Conservation (phyloP, 2,329 filamentous ascomycete genomes). For the Aspergillus flavus region DNA sequence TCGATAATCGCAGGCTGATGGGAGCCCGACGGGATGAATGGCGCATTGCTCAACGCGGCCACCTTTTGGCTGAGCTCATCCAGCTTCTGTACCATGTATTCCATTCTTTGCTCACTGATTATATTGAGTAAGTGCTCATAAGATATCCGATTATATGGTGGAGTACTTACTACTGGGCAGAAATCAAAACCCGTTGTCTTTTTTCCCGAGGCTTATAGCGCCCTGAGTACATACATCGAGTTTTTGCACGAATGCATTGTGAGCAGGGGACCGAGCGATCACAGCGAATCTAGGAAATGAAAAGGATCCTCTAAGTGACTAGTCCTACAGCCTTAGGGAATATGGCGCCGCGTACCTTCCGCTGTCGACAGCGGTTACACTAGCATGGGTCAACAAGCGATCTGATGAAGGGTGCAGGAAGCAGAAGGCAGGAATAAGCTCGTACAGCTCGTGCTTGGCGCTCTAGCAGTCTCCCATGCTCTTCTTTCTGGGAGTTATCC, state of each 20-base stretch:
- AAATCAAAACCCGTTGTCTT: constrained; percentile 17
- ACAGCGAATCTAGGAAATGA: constrained; percentile 5
- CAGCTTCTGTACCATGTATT: constrained; percentile 16
- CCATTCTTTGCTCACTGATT: constrained; percentile 11
- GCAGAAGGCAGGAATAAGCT: neutral
- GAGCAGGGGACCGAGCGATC: constrained; percentile 14
- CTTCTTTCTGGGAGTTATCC: neutral
- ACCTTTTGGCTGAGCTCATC: constrained; percentile 13
- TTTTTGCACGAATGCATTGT: constrained; percentile 9
- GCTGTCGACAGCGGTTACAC: constrained; percentile 17
- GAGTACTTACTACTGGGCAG: constrained; percentile 16
- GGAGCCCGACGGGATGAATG: neutral
- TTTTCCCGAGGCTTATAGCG: constrained; percentile 9
- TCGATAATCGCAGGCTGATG: neutral
- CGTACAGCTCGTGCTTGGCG: neutral
- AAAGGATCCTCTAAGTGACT: neutral
- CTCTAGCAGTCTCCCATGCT: neutral
- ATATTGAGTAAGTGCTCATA: neutral
- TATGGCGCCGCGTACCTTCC: constrained; percentile 6
- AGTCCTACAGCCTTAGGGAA: neutral
- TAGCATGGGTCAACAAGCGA: neutral
- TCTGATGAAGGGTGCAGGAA: neutral
- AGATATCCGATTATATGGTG: neutral
- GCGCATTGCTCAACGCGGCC: constrained; percentile 2
- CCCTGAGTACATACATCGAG: constrained; percentile 12